Evolutionary conservation across 148 eudicot genomes (phyloP), one percentile per base, ranked within the genome.

Genomic region (Simmondsia chinensis): DNA sequence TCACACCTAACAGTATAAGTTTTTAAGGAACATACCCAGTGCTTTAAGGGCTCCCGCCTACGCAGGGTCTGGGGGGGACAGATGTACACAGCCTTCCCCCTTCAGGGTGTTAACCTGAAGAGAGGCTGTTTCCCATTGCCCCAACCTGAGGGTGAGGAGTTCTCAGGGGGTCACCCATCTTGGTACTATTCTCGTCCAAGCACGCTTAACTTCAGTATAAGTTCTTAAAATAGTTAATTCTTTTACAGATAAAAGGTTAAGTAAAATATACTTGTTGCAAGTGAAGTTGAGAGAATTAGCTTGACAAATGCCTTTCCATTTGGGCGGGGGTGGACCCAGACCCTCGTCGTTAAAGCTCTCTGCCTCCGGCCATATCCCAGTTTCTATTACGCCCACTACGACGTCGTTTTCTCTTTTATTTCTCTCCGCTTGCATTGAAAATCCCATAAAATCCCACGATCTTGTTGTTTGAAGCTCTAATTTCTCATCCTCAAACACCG

Each of bases 391-490:
- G 20, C 74, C 82, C 4, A 76, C 17, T 1, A 68, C 68, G 1
- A 76, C 25, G 21, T 71, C 63, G 15, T 61, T 66, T 32, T 75
- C 80, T n/a, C 4, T 4, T 2, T 38, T 20, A 16, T 33, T 26
- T 21, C 67, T 52, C 28, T 44, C 17, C 9, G 46, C 56, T 9
- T 44, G 7, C 46, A 37, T 22, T 20, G 71, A 58, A 2, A 75
- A 64, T 18, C 66, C 74, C 70, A 67, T 53, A 57, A 75, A 75
- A 39, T 75, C 71, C 81, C 76, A 75, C 22, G 80, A 74, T 43
- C 72, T 57, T 40, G 80, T 65, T 13, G 80, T 74, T 11, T 33
- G 63, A 7, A 28, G 66, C 4, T 40, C 2, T 17, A 17, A 53
- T 14, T 45, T 74, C 1, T 18, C 15, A 17, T 24, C 65, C 0